Base-by-base conservation (phyloP, 257 asterid species). In the Nicotiana benthamiana region DNA sequence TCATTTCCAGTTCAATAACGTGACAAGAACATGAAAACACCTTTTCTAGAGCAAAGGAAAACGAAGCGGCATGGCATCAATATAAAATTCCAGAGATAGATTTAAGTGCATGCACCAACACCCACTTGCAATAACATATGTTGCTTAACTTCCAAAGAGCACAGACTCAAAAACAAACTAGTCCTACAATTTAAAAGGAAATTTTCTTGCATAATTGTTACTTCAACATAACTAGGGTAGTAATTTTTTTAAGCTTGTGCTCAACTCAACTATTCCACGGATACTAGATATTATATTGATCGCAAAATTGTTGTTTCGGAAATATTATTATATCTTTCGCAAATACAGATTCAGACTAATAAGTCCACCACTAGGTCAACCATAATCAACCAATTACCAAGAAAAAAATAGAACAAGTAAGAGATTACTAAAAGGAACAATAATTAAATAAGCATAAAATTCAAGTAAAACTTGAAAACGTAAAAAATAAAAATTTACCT, bases 91-190 rank as follows among this genome's bases (percentile, higher is more conserved):
- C 60, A 48, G 15, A n/a, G 30, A 74, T 48, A 15, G 40, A 74
- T 48, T 24, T 61, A 74, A 74, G 51, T 74, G 79, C 79, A 74
- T 74, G 79, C 79, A 74, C 61, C 79, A 48, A 15, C 40, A 74
- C 9, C 79, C 79, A 48, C 79, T 74, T 74, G 79, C 79, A 48
- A 46, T 74, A 74, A 74, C 10, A 24, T 74, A 74, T 8, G 40
- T 62, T 26, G 17, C 3, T n/a, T 40, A 46, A 68, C 22, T 40
- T 43, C 59, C 59, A 17, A 22, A 70, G 20, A 46, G 43, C 57
- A 70, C 34, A 70, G 20, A 22, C 36, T 43, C 77, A 70, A 70
- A 70, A 36, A 22, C 36, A 43, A 70, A 12, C 56, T 43, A 70
- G 77, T 6, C 77, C 20, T 22, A 43, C 77, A 20, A 43, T 18